Evolutionary conservation across 768 basidiomycete species (phyloP).

Genomic region (Podaxis sp.): DNA sequence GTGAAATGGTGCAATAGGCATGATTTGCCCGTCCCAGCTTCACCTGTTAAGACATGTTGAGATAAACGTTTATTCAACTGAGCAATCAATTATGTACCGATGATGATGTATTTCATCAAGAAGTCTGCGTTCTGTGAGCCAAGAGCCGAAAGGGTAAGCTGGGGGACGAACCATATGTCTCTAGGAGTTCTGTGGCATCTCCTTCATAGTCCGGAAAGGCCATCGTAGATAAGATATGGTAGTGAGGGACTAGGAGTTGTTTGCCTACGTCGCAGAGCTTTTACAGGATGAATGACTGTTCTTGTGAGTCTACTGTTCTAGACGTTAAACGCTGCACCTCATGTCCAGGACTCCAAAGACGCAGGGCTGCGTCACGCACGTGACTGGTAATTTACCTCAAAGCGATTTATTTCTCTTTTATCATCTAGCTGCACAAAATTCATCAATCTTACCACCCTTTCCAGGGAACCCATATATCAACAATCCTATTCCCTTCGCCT

Average conservation of each 20-base stretch:
- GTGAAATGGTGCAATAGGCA: constrained; percentile 96
- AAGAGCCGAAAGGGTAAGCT: constrained; percentile 14
- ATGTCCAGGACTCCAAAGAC: constrained; percentile 19
- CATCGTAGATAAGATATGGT: constrained; percentile 39
- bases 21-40: constrained; percentile 96
- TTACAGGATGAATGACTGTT: constrained; percentile 2
- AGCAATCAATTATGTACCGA: constrained; percentile 52
- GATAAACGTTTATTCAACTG: constrained; percentile 12
- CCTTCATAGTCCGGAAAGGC: constrained; percentile 64
- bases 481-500: constrained; percentile 51
- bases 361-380: neutral
- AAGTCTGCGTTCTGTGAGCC: constrained; percentile 64
- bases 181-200: constrained; percentile 89
- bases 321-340: constrained; percentile 23
- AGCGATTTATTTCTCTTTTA: neutral
- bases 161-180: constrained; percentile 78
- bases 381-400: constrained; percentile 15
- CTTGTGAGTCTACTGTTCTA: neutral
- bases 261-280: neutral
- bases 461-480: constrained; percentile 88
- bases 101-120: constrained; percentile 97
- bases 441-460: constrained; percentile 71
- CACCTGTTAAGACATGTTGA: constrained; percentile 51
- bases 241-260: constrained; percentile 18
- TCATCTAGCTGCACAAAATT: neutral